Conservation (phyloP, 306 rosid genomes). For the Quercus robur region DNA sequence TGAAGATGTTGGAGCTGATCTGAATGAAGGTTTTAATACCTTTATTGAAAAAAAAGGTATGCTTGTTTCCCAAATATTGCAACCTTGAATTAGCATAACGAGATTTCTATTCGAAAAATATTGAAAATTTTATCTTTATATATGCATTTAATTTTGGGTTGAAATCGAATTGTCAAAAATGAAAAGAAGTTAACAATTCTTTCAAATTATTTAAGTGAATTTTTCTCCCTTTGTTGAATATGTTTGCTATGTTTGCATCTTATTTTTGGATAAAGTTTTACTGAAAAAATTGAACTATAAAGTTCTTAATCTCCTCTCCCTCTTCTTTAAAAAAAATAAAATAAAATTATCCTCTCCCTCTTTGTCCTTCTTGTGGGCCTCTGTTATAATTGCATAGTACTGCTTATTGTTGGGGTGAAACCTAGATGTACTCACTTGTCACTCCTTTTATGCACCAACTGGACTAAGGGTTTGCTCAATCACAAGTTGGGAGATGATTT, state of each 20-base stretch:
- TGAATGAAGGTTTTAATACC: constrained; percentile 81
- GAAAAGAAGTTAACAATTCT: too few species aligned
- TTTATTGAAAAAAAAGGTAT: constrained; percentile 68
- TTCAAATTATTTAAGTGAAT: too few species aligned
- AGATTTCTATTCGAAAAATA: background rate
- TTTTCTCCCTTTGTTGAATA: too few species aligned
- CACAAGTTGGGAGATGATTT: too few species aligned
- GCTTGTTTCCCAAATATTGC: background rate
- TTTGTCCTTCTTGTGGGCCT: background rate
- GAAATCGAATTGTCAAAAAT: too few species aligned
- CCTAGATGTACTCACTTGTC: background rate
- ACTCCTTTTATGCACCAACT: background rate
- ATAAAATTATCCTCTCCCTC: background rate
- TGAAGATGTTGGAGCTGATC: constrained; percentile 84
- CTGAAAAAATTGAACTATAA: background rate
- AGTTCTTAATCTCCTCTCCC: background rate
- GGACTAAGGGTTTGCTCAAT: background rate
- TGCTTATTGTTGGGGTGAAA: background rate
- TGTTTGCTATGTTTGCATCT: background rate
- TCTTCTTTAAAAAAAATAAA: too few species aligned
- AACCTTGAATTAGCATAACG: background rate
- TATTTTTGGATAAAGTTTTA: background rate
- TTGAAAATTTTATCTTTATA: too few species aligned
- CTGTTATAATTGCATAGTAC: background rate
- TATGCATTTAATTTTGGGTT: too few species aligned